Evolutionary conservation across 2,329 filamentous ascomycete species (phyloP), one percentile per base, ranked within the genome.

Genomic region (Claviceps sp.): DNA sequence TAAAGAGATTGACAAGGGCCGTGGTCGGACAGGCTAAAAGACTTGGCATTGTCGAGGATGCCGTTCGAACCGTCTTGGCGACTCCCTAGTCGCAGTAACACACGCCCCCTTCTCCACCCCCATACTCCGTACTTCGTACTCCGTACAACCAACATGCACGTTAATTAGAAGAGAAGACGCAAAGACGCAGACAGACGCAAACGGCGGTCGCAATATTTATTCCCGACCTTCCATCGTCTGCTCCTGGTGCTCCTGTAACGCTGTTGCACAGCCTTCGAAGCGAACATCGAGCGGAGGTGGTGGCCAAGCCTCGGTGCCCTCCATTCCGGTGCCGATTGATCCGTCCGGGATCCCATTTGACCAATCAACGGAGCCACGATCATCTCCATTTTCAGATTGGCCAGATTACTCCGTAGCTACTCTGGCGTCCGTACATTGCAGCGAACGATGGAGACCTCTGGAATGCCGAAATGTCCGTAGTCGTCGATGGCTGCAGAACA

Each of bases 51-150:
- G 60, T 55, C 52, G 55, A 65, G 29, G 63, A 65, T 68, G 66
- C 66, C 66, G 66, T 67, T 56, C 57, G 57, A 67, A 59, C 66
- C 66, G 66, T 64, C 66, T 68, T 68, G 66, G 66, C 65, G 59
- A 53, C 66, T 68, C 64, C 64, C 64, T 59, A 52, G 42, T 17
- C 17, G n/a, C 39, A 2, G n/a, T 7, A 56, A 49, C 56, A 55
- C 60, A 60, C 49, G 52, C 47, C 50, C 39, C 34, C 44, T 44
- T 43, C 39, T 44, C 37, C 39, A 34, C 29, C 29, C 29, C 29
- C 29, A 34, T 34, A 34, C 29, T 11, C 9, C 29, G 9, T 34
- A 34, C 29, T 11, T 3, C 29, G 9, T 34, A 11, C 8, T 29
- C 8, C 2, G 26, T 29, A 29, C 8, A 29, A 29, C 29, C 29